Percentiles rank a stretch among this genome's conserved stretches.
Conservation (phyloP, 768 basidiomycete genomes). For the Serendipita sp. region DNA sequence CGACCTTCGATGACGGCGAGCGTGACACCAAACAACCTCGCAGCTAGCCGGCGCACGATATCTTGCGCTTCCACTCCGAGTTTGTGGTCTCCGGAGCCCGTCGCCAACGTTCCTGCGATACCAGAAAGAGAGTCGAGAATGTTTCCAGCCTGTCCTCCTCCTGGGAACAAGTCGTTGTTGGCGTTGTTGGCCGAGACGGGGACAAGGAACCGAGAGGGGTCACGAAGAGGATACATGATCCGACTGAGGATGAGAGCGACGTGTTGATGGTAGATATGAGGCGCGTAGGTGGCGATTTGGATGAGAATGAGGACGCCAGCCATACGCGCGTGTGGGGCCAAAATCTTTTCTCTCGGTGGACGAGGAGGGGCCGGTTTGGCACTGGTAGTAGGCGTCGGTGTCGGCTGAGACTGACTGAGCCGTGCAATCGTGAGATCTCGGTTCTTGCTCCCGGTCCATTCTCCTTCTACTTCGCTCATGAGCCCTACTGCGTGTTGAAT, state of each 20-base stretch:
- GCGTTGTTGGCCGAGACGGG: neutral
- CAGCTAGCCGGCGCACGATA: neutral
- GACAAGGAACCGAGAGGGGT: conserved; percentile 27
- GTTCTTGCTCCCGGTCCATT: neutral
- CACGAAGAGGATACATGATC: conserved; percentile 78
- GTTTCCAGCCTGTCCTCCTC: no score
- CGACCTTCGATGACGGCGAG: neutral
- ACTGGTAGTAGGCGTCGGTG: no score
- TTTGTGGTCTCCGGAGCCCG: neutral
- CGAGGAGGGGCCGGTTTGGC: neutral
- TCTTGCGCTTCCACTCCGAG: neutral
- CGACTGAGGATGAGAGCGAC: conserved; percentile 81
- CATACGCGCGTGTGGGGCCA: conserved; percentile 33
- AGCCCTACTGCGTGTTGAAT: conserved; percentile 70
- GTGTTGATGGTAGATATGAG: conserved; percentile 73
- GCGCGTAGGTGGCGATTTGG: conserved; percentile 80
- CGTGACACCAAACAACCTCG: neutral
- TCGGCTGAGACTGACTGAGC: neutral
- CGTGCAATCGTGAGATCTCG: neutral
- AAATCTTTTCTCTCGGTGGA: neutral
- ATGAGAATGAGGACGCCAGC: conserved; percentile 88
- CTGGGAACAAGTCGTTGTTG: no score
- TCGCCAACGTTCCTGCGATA: neutral
- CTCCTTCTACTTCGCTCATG: conserved; percentile 24
- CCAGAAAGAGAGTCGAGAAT: neutral